Base-by-base conservation (phyloP, 2,329 filamentous ascomycete species). In the Periconia sp. region DNA sequence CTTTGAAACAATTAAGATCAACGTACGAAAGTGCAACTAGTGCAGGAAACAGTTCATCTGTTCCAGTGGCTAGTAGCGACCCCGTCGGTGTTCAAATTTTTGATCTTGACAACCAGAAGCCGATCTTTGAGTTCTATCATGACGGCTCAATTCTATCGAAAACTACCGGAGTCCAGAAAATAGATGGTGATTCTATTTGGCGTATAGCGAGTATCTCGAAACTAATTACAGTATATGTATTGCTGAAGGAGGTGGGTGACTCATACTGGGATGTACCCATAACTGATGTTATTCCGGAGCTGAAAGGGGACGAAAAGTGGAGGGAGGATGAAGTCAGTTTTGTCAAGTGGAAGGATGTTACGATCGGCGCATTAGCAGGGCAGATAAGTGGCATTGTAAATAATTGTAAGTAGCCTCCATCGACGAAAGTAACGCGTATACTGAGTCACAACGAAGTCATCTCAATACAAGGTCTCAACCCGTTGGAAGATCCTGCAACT, bases 111-210 rank as follows among this genome's bases (percentile, higher is more conserved):
- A 19, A 30, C n/a, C 34, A 52, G 4, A 35, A 41, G 10, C 45
- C 48, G 3, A 16, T 52, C 5, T 54, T 49, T 13, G 50, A 52
- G 19, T 52, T 45, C 34, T 54, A 59, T 37, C 45, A 44, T 70
- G 72, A 48, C 68, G 68, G 48, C 65, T 73, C 41, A 54, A 72
- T 42, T 66, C 64, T 70, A 32, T 54, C 70, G n/a, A 53, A 48
- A 2, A 46, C 56, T 0, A 39, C 53, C 2, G 72, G 72, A 6
- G 65, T 65, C 1, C 59, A 63, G 4, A 65, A 61, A 17, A 65
- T 75, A 3, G 66, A 74, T 48, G 67, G 58, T 16, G 53, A 75
- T 45, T 70, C 64, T 36, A 71, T 76, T 17, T 74, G 72, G 50
- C 65, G 70, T 15, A 53, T 75, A 8, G 73, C 71, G 2, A 74